Evolutionary conservation across 768 basidiomycete genomes (phyloP).

Genomic region (Amanita brunnescens): DNA sequence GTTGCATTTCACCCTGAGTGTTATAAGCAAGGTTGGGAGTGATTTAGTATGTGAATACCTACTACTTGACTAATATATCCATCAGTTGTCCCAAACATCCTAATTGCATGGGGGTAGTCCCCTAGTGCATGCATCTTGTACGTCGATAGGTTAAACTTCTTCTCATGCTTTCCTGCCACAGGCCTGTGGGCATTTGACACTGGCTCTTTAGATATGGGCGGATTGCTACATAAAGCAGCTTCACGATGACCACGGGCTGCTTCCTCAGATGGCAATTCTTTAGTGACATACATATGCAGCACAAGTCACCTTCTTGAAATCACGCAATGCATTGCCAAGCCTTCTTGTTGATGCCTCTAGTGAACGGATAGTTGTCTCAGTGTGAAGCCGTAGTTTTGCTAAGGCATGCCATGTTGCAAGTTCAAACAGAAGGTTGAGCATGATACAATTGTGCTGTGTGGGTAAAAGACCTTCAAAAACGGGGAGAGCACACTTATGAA

Average conservation of each 20-base stretch:
- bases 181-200: background rate
- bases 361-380: slow-evolving; percentile 15
- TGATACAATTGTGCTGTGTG: slow-evolving; percentile 15
- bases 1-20: slow-evolving; percentile 28
- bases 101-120: slow-evolving; percentile 17
- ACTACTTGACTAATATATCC: slow-evolving; percentile 25
- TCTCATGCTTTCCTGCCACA: background rate
- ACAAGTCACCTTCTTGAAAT: slow-evolving; percentile 15
- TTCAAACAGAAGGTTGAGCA: slow-evolving; percentile 21
- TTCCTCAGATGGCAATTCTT: slow-evolving; percentile 18
- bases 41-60: no score
- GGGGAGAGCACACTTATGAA: slow-evolving; percentile 24
- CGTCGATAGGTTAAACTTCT: slow-evolving; percentile 14
- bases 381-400: slow-evolving; percentile 22
- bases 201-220: no score
- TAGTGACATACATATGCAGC: slow-evolving; percentile 12
- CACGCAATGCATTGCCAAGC: slow-evolving; percentile 17
- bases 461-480: slow-evolving; percentile 29
- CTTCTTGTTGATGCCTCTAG: slow-evolving; percentile 18
- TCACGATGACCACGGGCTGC: slow-evolving; percentile 12
- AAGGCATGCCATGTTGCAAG: slow-evolving; percentile 28
- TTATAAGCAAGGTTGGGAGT: no score
- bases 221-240: background rate
- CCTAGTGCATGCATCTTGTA: slow-evolving; percentile 23
- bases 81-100: slow-evolving; percentile 20